phyloP scores from a whole-genome alignment of 768 basidiomycete species.

The Lentinula sp. region DNA sequence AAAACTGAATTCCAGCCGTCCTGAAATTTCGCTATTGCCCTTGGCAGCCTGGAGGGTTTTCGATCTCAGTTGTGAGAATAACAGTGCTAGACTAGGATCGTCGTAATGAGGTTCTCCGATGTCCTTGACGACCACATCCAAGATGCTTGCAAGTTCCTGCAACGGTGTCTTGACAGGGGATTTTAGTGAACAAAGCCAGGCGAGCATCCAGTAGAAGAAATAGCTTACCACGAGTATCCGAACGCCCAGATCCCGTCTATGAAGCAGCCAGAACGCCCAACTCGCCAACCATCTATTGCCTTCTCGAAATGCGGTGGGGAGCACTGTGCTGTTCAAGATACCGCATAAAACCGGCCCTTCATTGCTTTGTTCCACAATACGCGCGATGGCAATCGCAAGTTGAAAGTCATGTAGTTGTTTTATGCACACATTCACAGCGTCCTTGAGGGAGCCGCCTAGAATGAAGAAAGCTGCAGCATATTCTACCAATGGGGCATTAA shows the following conservation, averaged over 20 bases:
- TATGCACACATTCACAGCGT: slow-evolving; percentile 87
- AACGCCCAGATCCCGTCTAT: slow-evolving; percentile 83
- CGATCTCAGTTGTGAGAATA: slow-evolving; percentile 85
- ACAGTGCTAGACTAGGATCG: slow-evolving; percentile 85
- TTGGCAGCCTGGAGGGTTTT: slow-evolving; percentile 91
- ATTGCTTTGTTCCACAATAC: slow-evolving; percentile 76
- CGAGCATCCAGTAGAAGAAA: not conserved
- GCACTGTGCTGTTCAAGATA: slow-evolving; percentile 67
- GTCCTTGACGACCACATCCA: slow-evolving; percentile 48
- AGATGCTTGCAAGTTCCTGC: slow-evolving; percentile 57
- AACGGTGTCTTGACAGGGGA: slow-evolving; percentile 59
- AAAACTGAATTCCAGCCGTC: slow-evolving; percentile 88
- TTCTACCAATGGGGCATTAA: slow-evolving; percentile 38
- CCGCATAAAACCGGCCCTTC: slow-evolving; percentile 70
- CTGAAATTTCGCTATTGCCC: slow-evolving; percentile 88
- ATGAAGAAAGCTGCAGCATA: slow-evolving; percentile 99
- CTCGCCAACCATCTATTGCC: slow-evolving; percentile 93
- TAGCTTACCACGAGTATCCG: slow-evolving; percentile 75
- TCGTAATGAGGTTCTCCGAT: slow-evolving; percentile 89
- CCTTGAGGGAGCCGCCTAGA: slow-evolving; percentile 80
- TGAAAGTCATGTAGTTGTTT: slow-evolving; percentile 88
- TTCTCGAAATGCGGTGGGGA: slow-evolving; percentile 78
- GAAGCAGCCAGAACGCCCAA: slow-evolving; percentile 97
- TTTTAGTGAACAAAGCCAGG: not conserved
- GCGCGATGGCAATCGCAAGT: slow-evolving; percentile 80